Percentiles rank a stretch among this genome's conserved stretches.
Evolutionary conservation across 208 protist species (phyloP).

Genomic region (Acanthamoeba culbertsoni): DNA sequence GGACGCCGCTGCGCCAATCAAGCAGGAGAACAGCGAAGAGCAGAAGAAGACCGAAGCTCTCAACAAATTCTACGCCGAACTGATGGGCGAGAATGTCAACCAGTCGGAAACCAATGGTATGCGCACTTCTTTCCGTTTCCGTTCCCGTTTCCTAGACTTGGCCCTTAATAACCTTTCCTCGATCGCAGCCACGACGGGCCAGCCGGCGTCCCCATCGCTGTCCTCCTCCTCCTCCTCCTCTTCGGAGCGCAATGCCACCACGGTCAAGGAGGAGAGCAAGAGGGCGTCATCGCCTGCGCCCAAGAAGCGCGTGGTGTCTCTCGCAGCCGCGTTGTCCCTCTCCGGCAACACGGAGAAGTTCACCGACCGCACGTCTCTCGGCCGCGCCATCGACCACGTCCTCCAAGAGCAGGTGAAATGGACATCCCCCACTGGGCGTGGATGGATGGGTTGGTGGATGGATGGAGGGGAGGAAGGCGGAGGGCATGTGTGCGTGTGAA

Average conservation of each 20-base stretch:
- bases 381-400: slow-evolving; percentile 34
- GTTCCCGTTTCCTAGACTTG: no score
- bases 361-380: background rate
- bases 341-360: background rate
- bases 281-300: background rate
- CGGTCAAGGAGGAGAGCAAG: background rate
- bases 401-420: slow-evolving; percentile 30
- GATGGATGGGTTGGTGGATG: no score
- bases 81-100: background rate
- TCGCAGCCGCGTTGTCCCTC: background rate
- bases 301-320: background rate
- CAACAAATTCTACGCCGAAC: background rate
- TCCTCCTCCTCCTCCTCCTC: no score
- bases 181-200: no score
- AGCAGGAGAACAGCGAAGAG: background rate
- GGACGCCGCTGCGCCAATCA: background rate
- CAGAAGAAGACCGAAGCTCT: background rate
- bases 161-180: no score
- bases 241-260: background rate
- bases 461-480: no score
- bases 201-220: no score
- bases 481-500: no score
- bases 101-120: background rate
- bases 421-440: no score
- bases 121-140: background rate